phyloP scores from a whole-genome alignment of 164 flowering plant species.

The Pachysandra terminalis region DNA sequence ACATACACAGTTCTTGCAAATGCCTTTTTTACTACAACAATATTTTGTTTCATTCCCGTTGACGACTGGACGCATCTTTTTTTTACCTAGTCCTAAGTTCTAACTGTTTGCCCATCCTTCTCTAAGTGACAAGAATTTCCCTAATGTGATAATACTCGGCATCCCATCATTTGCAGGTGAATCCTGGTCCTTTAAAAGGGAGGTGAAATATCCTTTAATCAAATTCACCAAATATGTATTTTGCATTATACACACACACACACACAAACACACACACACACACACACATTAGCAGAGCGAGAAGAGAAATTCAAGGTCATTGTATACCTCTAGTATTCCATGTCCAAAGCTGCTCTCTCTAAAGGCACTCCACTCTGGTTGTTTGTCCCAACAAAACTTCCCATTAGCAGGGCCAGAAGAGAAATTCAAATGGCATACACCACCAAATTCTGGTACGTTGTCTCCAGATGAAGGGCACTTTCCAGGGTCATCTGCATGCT shows the following conservation, averaged over 20 bases:
- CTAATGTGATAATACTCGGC: background rate
- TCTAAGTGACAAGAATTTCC: background rate
- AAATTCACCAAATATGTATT: too few relatives aligned
- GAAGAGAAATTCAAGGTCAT: background rate
- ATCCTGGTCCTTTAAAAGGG: background rate
- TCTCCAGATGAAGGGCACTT: constrained; percentile 73
- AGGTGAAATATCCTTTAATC: background rate
- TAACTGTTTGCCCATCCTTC: background rate
- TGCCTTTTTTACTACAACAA: background rate
- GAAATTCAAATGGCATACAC: constrained; percentile 72
- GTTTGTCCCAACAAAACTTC: constrained; percentile 82
- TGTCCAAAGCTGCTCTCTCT: constrained; percentile 99
- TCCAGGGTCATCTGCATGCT: constrained; percentile 87
- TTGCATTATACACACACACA: too few relatives aligned
- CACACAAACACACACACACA: too few relatives aligned
- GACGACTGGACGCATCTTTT: too few relatives aligned
- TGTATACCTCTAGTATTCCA: constrained; percentile 85
- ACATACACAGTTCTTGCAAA: background rate
- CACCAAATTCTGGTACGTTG: constrained; percentile 74
- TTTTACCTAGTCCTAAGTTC: background rate
- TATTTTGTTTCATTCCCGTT: background rate
- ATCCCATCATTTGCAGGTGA: background rate
- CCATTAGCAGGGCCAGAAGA: constrained; percentile 77
- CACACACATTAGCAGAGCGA: too few relatives aligned
- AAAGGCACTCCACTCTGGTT: constrained; percentile 95